Evolutionary conservation across 2,329 filamentous ascomycete species (phyloP), one percentile per base, ranked within the genome.

Genomic region (Cercospora berteroae): DNA sequence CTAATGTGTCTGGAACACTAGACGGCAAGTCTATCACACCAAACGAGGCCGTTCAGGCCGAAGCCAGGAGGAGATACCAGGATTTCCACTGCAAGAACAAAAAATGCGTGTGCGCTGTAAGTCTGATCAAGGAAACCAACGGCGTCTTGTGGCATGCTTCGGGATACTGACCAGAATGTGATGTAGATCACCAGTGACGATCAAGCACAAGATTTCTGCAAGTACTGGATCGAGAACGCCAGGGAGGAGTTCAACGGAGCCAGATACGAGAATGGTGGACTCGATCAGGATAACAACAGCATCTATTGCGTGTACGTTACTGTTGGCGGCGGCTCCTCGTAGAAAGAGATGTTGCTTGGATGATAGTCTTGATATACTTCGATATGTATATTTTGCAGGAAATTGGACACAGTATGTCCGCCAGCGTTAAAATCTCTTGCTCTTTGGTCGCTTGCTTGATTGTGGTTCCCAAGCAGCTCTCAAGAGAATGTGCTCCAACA

Each of bases 291-390:
- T 25, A 69, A 67, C 50, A 52, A 57, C 4, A 50, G 18, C 27
- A 67, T 70, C 57, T 64, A 67, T 56, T 70, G 69, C 63, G 69
- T 70, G 18, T 67, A 67, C 33, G 57, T 27, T 12, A 64, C 60
- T 12, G 42, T 50, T 18, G 44, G 8, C 16, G 23, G 33, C 7
- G 25, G 50, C 10, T 55, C 12, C 6, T 23, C 50, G 20, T 33
- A 56, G 50, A 50, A 6, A 25, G 48, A 13, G 18, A 16, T 7
- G 9, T 25, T 5, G 48, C 20, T 25, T 50, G 48, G 12, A n/a
- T n/a, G 3, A 20, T 20, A 9, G 39, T 44, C 20, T 13, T 25
- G 20, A 25, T 12, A 6, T 25, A 50, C 1, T 50, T 20, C n/a
- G 10, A 25, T 50, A 13, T 25, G 18, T 5, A 50, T 25, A 12